Percentiles rank a stretch among this genome's conserved stretches.
Evolutionary conservation across 345 rosid genomes (phyloP).

Genomic region (Boechera retrofracta): DNA sequence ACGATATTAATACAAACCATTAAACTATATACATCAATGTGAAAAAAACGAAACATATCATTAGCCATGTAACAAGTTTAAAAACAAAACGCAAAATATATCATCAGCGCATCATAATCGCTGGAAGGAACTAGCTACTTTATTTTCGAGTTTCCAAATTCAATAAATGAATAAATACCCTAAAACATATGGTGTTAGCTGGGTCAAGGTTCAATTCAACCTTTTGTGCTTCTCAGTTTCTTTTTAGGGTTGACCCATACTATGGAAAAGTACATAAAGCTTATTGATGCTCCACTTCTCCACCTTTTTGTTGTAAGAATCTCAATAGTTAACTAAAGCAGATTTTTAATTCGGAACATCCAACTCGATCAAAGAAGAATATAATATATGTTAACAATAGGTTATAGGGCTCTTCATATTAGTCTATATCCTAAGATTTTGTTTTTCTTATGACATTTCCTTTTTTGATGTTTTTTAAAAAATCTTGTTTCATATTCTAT

Average conservation of each 20-base stretch:
- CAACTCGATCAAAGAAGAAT: conserved; percentile 14
- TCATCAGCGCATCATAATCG: too few species aligned
- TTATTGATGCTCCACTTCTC: conserved; percentile 47
- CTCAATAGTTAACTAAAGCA: conserved; percentile 37
- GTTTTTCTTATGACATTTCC: neutral
- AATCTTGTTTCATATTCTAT: neutral
- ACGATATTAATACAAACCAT: too few species aligned
- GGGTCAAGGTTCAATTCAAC: conserved; percentile 40
- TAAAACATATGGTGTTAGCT: conserved; percentile 28
- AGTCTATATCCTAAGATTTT: neutral
- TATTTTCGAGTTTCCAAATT: neutral
- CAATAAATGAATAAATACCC: conserved; percentile 38
- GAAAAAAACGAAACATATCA: too few species aligned
- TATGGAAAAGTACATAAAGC: conserved; percentile 16
- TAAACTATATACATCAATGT: too few species aligned
- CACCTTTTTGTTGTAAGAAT: conserved; percentile 33
- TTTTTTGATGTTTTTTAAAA: neutral
- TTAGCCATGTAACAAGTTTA: too few species aligned
- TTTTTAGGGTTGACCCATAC: conserved; percentile 41
- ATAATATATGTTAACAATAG: neutral
- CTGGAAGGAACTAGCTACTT: neutral
- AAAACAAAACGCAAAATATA: too few species aligned
- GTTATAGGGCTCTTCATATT: neutral
- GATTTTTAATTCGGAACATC: conserved; percentile 29
- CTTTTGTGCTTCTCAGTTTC: conserved; percentile 33